These are phyloP conservation scores for Fraxinus floribunda DNA, from an alignment of 305 asterid genomes.

Conservation along the genomic window DNA sequence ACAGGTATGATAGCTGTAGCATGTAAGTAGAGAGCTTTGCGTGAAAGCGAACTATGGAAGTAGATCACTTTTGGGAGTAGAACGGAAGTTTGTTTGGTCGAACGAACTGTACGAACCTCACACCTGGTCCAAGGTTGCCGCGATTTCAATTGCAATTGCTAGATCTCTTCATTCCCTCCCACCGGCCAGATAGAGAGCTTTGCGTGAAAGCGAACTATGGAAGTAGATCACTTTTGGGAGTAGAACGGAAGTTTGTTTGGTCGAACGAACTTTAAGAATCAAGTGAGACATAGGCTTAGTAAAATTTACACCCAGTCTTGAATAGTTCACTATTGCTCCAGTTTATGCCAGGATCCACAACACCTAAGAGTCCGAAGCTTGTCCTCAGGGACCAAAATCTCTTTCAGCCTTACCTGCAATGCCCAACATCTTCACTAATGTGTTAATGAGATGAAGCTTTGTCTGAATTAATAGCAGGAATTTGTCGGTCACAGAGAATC, in stretches of 20 bases:
- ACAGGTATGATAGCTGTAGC: background rate
- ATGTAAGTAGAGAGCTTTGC: background rate
- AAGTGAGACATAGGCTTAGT: background rate
- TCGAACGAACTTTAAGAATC: background rate
- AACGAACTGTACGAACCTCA: too few species aligned
- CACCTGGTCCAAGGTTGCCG: too few species aligned
- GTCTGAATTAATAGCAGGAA: background rate
- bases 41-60: background rate
- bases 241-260: background rate
- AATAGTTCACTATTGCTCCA: background rate
- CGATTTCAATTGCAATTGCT: too few species aligned
- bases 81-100: background rate
- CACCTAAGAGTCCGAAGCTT: background rate
- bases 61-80: background rate
- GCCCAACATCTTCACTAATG: background rate
- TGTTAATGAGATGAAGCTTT: background rate
- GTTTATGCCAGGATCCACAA: background rate
- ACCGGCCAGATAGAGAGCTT: too few species aligned
- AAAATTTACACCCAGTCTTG: background rate
- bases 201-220: background rate
- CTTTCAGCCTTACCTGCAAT: background rate
- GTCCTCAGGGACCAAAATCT: background rate
- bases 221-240: background rate
- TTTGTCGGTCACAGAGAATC: background rate
- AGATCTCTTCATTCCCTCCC: too few species aligned